Base-by-base conservation (phyloP, 345 rosid species). In the Leavenworthia alabamica region DNA sequence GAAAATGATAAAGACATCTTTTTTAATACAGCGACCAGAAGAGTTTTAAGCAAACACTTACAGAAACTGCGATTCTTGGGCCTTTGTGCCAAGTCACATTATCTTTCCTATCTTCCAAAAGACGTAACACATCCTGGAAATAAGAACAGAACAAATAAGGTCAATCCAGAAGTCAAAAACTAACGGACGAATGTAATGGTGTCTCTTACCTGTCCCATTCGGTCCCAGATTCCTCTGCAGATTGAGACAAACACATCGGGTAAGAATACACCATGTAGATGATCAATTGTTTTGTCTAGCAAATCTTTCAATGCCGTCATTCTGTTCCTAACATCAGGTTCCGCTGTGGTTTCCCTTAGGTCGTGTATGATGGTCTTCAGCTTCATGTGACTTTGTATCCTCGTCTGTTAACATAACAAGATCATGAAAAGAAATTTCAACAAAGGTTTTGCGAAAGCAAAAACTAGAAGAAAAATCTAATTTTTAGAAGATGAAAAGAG, bases 1-100 rank as follows among this genome's bases (percentile, higher is more conserved):
- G 8, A 1, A 44, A 13, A 8, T 5, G 11, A 37, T 6, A 8
- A 3, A 0, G 4, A n/a, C 62, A 4, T 1, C 2, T 7, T 19
- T 16, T 61, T 12, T 4, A 3, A 42, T 43, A 42, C 32, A 1
- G 36, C 2, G n/a, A 42, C 20, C 49, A 3, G 31, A 40, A 33
- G 19, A 35, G 55, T 7, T 32, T 20, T 0, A 32, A 53, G 10
- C 11, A 33, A 17, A 37, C 13, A 77, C 95, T 82, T 80, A 89
- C 97, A 55, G 90, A 83, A 32, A 81, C 82, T 15, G 96, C 85
- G 26, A 93, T 79, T 51, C 91, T 79, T 7, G 93, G 82, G 53
- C 97, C 86, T 74, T 84, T 89, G 51, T 87, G 89, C 97, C 97
- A 89, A 0, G 93, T 84, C 70, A 73, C 81, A 41, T 87, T 86